A percentile compares a stretch with the other conserved stretches of the same genome.
Evolutionary conservation across 352 stramenopile species (phyloP).

Genomic region (Phytopythium oedochilum): DNA sequence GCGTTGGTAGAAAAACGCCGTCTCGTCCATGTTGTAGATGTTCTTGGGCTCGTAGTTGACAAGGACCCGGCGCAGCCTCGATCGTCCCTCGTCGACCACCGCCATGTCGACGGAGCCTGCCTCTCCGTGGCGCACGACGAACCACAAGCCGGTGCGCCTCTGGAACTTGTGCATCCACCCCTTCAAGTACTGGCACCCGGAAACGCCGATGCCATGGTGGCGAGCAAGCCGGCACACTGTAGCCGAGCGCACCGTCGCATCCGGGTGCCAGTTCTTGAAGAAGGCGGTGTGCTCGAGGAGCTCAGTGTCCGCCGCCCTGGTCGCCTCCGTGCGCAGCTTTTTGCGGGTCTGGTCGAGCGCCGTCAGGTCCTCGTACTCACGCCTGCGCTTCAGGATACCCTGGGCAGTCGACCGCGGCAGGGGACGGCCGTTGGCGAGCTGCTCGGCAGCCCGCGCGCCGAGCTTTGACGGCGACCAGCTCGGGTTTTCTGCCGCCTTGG

Average conservation of each 20-base stretch:
- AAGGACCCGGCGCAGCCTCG: neutral
- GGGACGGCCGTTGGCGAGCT: neutral
- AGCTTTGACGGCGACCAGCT: neutral
- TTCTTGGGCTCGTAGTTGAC: neutral
- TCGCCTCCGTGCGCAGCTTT: neutral
- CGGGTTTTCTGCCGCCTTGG: neutral
- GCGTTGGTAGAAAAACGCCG: conserved; percentile 5
- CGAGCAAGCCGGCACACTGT: neutral
- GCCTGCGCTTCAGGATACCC: neutral
- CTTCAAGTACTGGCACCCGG: neutral
- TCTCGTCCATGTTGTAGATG: conserved; percentile 17
- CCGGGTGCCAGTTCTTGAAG: neutral
- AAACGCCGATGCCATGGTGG: neutral
- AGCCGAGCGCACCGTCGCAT: neutral
- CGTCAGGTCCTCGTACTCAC: neutral
- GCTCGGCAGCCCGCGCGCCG: neutral
- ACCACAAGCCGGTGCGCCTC: neutral
- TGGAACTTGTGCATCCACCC: conserved; percentile 1
- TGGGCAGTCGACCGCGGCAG: neutral
- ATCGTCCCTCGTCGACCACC: neutral
- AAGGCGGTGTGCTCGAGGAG: neutral
- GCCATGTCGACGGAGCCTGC: neutral
- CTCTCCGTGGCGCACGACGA: neutral
- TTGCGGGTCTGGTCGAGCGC: neutral
- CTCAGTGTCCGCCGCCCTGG: neutral